A percentile compares a stretch with the other conserved stretches of the same genome.
phyloP scores from a whole-genome alignment of 768 basidiomycete genomes.

The Phanerochaete carnosa region DNA sequence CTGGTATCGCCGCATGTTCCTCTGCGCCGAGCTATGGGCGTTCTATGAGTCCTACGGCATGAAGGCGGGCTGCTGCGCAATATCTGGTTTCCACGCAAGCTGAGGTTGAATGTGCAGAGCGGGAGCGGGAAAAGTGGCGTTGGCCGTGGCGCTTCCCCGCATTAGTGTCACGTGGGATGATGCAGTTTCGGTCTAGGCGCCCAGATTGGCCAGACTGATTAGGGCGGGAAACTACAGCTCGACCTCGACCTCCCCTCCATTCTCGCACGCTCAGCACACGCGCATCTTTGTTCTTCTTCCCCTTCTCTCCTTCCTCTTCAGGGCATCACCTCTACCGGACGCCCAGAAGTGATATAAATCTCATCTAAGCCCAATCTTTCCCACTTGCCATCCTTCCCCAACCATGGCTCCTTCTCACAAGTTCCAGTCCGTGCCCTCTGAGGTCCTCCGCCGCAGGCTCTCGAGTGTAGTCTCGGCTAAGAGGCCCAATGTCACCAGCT shows the following conservation, averaged over 20 bases:
- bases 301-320: background rate
- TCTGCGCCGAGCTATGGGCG: no score
- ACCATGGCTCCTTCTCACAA: slow-evolving; percentile 50
- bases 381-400: slow-evolving; percentile 20
- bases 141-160: background rate
- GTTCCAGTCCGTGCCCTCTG: slow-evolving; percentile 66
- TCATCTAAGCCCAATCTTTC: slow-evolving; percentile 13
- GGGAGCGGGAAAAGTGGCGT: background rate
- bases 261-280: slow-evolving; percentile 1
- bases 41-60: no score
- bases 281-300: background rate
- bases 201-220: slow-evolving; percentile 1
- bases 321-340: slow-evolving; percentile 1
- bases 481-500: slow-evolving; percentile 54
- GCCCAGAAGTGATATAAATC: slow-evolving; percentile 19
- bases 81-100: background rate
- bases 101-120: background rate
- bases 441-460: slow-evolving; percentile 63
- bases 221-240: slow-evolving; percentile 7
- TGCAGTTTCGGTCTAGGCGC: background rate
- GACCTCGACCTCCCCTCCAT: background rate
- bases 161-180: slow-evolving; percentile 1
- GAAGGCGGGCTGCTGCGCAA: background rate
- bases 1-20: no score
- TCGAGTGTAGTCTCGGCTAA: slow-evolving; percentile 49